A percentile compares a stretch with the other conserved stretches of the same genome.
These are phyloP conservation scores for Colletotrichum sp. DNA, from an alignment of 2,329 filamentous ascomycete species.

Conservation along the genomic window DNA sequence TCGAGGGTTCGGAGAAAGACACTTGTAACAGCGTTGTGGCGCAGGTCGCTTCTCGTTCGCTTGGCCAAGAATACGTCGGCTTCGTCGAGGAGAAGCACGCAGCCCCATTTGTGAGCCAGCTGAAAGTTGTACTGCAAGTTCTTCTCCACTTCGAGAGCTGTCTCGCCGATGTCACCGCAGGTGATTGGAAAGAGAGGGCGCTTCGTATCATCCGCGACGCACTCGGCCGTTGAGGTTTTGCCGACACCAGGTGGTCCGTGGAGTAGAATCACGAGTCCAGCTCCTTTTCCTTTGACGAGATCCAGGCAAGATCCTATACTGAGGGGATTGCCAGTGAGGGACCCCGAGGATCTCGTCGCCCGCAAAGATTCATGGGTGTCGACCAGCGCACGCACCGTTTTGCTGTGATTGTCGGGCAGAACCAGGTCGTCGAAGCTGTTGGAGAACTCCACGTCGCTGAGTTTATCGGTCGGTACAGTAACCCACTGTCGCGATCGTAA, in stretches of 20 bases:
- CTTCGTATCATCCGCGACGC: background rate
- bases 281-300: slow-evolving; percentile 17
- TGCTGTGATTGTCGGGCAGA: slow-evolving; percentile 15
- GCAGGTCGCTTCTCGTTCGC: slow-evolving; percentile 51
- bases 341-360: background rate
- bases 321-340: background rate
- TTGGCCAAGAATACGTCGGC: slow-evolving; percentile 57
- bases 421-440: slow-evolving; percentile 21
- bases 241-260: background rate
- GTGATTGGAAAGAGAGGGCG: background rate
- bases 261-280: background rate
- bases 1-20: slow-evolving; percentile 48
- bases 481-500: slow-evolving; percentile 18
- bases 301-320: background rate
- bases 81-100: slow-evolving; percentile 1
- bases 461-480: background rate
- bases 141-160: slow-evolving; percentile 13
- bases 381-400: slow-evolving; percentile 16
- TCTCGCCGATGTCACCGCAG: slow-evolving; percentile 19
- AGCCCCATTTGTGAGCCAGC: slow-evolving; percentile 19
- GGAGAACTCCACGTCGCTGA: slow-evolving; percentile 1
- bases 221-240: background rate
- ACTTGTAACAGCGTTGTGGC: background rate
- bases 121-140: slow-evolving; percentile 12
- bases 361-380: slow-evolving; percentile 13